Conservation (phyloP, 768 basidiomycete genomes). For the Boletus tomentosulus region DNA sequence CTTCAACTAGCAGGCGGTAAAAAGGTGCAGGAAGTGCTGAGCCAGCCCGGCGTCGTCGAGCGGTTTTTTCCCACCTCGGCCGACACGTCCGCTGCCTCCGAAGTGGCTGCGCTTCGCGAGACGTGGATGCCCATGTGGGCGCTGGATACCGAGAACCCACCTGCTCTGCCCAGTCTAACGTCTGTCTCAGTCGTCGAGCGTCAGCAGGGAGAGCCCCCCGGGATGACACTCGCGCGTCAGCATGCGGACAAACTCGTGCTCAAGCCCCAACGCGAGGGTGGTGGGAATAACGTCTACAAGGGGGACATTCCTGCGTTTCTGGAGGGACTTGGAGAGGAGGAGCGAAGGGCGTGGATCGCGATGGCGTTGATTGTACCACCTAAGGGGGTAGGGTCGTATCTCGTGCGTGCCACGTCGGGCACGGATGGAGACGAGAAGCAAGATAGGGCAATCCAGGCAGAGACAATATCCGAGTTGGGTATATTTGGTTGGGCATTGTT, state of each 20-base stretch:
- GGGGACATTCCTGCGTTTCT: slow-evolving; percentile 76
- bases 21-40: slow-evolving; percentile 89
- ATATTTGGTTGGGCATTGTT: slow-evolving; percentile 90
- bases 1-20: slow-evolving; percentile 95
- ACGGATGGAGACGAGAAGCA: neutral
- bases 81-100: slow-evolving; percentile 1
- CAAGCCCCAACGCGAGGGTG: slow-evolving; percentile 98
- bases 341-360: slow-evolving; percentile 87
- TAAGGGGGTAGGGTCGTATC: slow-evolving; percentile 57
- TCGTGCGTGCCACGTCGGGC: slow-evolving; percentile 62
- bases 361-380: slow-evolving; percentile 92
- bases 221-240: slow-evolving; percentile 18
- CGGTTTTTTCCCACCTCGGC: slow-evolving; percentile 49
- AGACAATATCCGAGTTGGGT: slow-evolving; percentile 87
- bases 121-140: slow-evolving; percentile 93
- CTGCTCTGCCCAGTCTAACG: neutral
- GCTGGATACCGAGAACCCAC: slow-evolving; percentile 36
- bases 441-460: slow-evolving; percentile 44
- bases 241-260: slow-evolving; percentile 64
- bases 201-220: slow-evolving; percentile 14
- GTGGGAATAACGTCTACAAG: slow-evolving; percentile 95
- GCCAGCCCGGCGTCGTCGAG: slow-evolving; percentile 68
- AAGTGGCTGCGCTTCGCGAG: slow-evolving; percentile 49
- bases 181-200: neutral
- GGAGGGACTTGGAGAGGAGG: slow-evolving; percentile 50